Conservation (phyloP, 495 filamentous ascomycete species). For the Rhizodiscina lignyota region DNA sequence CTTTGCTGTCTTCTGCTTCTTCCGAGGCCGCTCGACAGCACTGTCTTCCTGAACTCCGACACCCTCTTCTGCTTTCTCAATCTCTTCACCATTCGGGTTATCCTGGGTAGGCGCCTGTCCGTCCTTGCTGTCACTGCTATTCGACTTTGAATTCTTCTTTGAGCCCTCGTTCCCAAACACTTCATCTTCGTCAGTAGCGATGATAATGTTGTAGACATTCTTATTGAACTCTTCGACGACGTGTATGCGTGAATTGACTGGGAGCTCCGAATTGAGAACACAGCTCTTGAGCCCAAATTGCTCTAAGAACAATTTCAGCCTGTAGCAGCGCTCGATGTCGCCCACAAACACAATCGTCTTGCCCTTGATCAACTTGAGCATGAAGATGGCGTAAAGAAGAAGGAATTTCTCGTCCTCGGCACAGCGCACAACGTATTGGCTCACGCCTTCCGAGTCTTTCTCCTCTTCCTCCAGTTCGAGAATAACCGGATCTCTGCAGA, state of each 20-base stretch:
- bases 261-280: constrained; percentile 87
- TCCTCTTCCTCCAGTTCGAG: constrained; percentile 66
- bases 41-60: constrained; percentile 4
- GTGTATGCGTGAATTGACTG: constrained; percentile 81
- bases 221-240: constrained; percentile 96
- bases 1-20: constrained; percentile 39
- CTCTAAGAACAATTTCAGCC: constrained; percentile 88
- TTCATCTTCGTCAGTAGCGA: constrained; percentile 88
- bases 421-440: constrained; percentile 79
- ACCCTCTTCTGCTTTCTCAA: constrained; percentile 3
- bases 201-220: constrained; percentile 89
- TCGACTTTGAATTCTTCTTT: constrained; percentile 21
- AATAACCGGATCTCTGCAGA: constrained; percentile 65
- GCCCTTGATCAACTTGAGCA: constrained; percentile 84
- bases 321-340: constrained; percentile 85
- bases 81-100: constrained; percentile 2
- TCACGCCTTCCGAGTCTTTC: constrained; percentile 47
- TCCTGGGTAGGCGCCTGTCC: constrained; percentile 6
- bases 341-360: constrained; percentile 89
- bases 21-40: constrained; percentile 24
- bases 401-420: constrained; percentile 96
- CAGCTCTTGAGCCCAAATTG: constrained; percentile 92
- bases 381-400: constrained; percentile 83
- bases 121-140: constrained; percentile 5
- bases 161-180: constrained; percentile 43